phyloP scores from a whole-genome alignment of 2,329 filamentous ascomycete species.

The Xylariales sp. region DNA sequence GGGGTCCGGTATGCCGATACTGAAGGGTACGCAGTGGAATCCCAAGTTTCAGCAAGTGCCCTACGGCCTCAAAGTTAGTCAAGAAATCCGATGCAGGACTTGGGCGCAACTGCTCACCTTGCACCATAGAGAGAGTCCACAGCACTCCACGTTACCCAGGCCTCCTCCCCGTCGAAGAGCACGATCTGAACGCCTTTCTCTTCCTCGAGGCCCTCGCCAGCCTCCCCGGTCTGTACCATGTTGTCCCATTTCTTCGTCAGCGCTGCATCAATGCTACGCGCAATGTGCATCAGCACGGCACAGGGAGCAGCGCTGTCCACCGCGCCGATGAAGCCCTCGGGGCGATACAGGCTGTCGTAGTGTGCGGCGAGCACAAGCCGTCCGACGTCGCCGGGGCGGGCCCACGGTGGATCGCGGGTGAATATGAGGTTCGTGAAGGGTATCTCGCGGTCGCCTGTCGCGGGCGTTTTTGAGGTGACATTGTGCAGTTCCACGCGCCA shows the following conservation, averaged over 20 bases:
- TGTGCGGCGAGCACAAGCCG: slow-evolving; percentile 86
- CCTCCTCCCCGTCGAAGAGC: slow-evolving; percentile 90
- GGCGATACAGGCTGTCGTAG: slow-evolving; percentile 80
- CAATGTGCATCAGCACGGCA: slow-evolving; percentile 86
- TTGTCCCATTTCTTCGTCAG: slow-evolving; percentile 77
- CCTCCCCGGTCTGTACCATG: slow-evolving; percentile 58
- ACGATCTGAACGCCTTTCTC: slow-evolving; percentile 84
- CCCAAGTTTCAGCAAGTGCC: slow-evolving; percentile 80
- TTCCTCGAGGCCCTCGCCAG: slow-evolving; percentile 57
- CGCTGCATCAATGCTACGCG: slow-evolving; percentile 73
- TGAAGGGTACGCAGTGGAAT: slow-evolving; percentile 61
- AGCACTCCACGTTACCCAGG: slow-evolving; percentile 75
- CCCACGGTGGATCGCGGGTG: slow-evolving; percentile 83
- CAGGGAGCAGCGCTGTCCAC: slow-evolving; percentile 93
- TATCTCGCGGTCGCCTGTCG: slow-evolving; percentile 63
- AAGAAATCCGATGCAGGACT: slow-evolving; percentile 2
- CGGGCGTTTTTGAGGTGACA: slow-evolving; percentile 79
- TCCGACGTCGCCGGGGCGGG: slow-evolving; percentile 67
- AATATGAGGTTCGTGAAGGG: slow-evolving; percentile 87
- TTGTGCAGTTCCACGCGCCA: slow-evolving; percentile 88
- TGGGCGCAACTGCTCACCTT: slow-evolving; percentile 53
- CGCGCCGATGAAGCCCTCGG: slow-evolving; percentile 85
- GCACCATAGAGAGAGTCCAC: slow-evolving; percentile 86
- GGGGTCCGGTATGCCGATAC: slow-evolving; percentile 71
- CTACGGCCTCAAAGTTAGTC: slow-evolving; percentile 17